phyloP scores from a whole-genome alignment of 176 grass and related monocot species.

The Phoenix roebelenii region DNA sequence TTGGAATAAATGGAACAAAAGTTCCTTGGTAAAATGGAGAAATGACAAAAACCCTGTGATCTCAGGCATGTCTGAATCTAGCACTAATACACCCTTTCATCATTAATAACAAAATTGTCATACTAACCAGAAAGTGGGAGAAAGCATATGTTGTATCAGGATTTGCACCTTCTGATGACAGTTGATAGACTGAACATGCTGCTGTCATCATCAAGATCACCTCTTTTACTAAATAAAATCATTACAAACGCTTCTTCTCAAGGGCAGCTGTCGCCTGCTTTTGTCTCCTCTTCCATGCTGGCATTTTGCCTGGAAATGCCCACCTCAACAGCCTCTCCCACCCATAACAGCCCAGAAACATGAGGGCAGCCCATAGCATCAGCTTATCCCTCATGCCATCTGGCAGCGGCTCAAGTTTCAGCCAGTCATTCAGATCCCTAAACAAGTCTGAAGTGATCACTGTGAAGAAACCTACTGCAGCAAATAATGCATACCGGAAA shows the following conservation, averaged over 20 bases:
- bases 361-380: slow-evolving; percentile 75
- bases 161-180: neutral
- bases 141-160: neutral
- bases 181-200: neutral
- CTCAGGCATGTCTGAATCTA: too few relatives aligned
- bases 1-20: too few relatives aligned
- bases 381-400: slow-evolving; percentile 83
- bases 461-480: slow-evolving; percentile 81
- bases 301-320: slow-evolving; percentile 81
- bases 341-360: slow-evolving; percentile 85
- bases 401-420: slow-evolving; percentile 70
- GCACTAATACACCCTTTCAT: neutral
- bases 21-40: too few relatives aligned
- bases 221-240: neutral
- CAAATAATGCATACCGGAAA: slow-evolving; percentile 76
- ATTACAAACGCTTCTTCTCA: slow-evolving; percentile 68
- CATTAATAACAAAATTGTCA: slow-evolving; percentile 6
- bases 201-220: neutral
- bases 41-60: too few relatives aligned
- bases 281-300: slow-evolving; percentile 71
- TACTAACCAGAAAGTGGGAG: neutral
- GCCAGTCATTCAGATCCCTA: slow-evolving; percentile 77
- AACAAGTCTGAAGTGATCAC: slow-evolving; percentile 93
- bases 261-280: slow-evolving; percentile 50
- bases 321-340: slow-evolving; percentile 88